phyloP scores from a whole-genome alignment of 2,329 filamentous ascomycete species.

The Fusarium mundagurra region DNA sequence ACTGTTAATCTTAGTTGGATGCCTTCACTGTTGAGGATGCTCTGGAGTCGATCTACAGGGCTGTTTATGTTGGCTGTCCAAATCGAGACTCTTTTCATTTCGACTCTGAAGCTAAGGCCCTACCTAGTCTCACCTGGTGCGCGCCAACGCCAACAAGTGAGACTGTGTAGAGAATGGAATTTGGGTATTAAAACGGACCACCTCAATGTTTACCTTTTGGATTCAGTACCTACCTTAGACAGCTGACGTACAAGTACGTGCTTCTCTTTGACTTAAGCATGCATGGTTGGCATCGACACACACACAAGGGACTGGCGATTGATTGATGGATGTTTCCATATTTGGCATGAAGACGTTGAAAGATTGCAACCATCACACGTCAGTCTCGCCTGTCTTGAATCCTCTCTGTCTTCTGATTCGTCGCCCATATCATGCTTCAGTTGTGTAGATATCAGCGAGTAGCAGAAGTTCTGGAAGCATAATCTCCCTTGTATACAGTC shows the following conservation, averaged over 20 bases:
- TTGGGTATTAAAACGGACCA: neutral
- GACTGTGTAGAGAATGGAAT: neutral
- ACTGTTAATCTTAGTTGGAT: slow-evolving; percentile 10
- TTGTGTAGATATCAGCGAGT: neutral
- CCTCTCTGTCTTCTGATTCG: neutral
- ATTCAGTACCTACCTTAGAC: neutral
- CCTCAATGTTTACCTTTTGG: neutral
- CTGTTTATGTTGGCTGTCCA: slow-evolving; percentile 5
- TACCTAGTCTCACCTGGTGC: slow-evolving; percentile 5
- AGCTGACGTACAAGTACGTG: neutral
- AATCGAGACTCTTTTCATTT: slow-evolving; percentile 23
- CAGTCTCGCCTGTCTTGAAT: slow-evolving; percentile 17
- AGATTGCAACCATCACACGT: slow-evolving; percentile 29
- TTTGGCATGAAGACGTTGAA: slow-evolving; percentile 25
- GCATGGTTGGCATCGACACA: slow-evolving; percentile 16
- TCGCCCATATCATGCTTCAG: neutral
- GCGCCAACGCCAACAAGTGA: neutral
- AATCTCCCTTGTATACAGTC: no score
- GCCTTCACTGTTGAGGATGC: neutral
- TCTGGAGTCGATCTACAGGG: slow-evolving; percentile 8
- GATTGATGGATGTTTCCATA: slow-evolving; percentile 25
- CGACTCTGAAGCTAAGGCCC: slow-evolving; percentile 7
- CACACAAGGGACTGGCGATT: slow-evolving; percentile 12
- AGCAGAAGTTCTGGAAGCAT: neutral
- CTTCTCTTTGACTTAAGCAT: neutral